phyloP scores from a whole-genome alignment of 2,329 filamentous ascomycete species.

The Penicillium freii region DNA sequence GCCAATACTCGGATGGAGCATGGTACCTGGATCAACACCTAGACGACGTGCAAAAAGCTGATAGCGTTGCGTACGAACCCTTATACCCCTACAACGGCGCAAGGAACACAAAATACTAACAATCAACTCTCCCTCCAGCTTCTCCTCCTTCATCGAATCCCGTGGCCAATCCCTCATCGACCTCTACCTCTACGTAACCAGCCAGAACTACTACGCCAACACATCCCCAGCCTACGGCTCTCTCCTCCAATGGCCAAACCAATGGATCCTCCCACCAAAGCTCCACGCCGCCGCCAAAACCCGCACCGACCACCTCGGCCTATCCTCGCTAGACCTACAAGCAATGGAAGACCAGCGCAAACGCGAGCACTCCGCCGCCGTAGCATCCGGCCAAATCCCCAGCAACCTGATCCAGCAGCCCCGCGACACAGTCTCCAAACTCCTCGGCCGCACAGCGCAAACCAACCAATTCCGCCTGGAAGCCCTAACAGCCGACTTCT shows the following conservation, averaged over 20 bases:
- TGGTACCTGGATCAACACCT: conserved; percentile 51
- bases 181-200: conserved; percentile 85
- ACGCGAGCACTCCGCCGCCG: conserved; percentile 39
- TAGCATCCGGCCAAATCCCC: conserved; percentile 41
- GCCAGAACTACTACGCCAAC: conserved; percentile 74
- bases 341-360: conserved; percentile 41
- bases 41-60: conserved; percentile 45
- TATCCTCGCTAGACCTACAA: conserved; percentile 67
- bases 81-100: neutral
- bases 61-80: conserved; percentile 49
- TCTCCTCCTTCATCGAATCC: conserved; percentile 68
- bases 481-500: conserved; percentile 66
- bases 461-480: conserved; percentile 73
- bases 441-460: conserved; percentile 67
- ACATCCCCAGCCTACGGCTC: conserved; percentile 79
- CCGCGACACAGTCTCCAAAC: conserved; percentile 58
- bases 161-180: conserved; percentile 77
- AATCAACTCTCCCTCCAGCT: conserved; percentile 25
- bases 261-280: conserved; percentile 77
- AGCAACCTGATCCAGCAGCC: conserved; percentile 55
- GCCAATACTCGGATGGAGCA: conserved; percentile 46
- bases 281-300: conserved; percentile 68
- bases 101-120: neutral
- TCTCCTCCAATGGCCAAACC: conserved; percentile 80
- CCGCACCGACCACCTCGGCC: conserved; percentile 67